Percentiles rank a stretch among this genome's conserved stretches.
Evolutionary conservation across 805 yeast genomes (phyloP).

Genomic region (Spathaspora boniae): DNA sequence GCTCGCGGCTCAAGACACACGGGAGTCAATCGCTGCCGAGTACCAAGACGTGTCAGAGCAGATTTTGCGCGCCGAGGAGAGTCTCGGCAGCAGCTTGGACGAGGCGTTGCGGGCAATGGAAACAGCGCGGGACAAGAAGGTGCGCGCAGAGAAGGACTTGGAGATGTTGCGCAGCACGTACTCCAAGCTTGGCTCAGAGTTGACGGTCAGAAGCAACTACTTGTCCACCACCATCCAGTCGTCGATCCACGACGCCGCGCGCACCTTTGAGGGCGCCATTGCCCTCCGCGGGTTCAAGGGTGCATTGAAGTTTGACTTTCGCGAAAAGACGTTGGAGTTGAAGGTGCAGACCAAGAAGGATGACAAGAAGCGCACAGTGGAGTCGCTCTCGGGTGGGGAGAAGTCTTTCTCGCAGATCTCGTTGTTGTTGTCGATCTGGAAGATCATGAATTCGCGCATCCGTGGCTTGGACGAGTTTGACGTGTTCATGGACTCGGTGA

Average conservation of each 20-base stretch:
- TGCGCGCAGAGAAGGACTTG: slow-evolving; percentile 39
- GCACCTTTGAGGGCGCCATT: slow-evolving; percentile 55
- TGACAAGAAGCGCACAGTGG: slow-evolving; percentile 61
- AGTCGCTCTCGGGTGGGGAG: slow-evolving; percentile 94
- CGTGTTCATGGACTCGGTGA: slow-evolving; percentile 95
- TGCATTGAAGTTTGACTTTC: slow-evolving; percentile 58
- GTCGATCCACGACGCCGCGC: slow-evolving; percentile 28
- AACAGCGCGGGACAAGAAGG: slow-evolving; percentile 39
- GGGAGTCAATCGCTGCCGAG: slow-evolving; percentile 48
- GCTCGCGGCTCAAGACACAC: slow-evolving; percentile 35
- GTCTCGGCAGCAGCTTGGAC: slow-evolving; percentile 54
- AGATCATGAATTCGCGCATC: slow-evolving; percentile 80
- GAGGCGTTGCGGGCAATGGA: slow-evolving; percentile 49
- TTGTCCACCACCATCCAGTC: slow-evolving; percentile 31
- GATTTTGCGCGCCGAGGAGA: slow-evolving; percentile 50
- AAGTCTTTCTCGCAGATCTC: slow-evolving; percentile 92
- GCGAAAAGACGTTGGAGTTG: slow-evolving; percentile 48
- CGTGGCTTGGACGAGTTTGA: slow-evolving; percentile 95
- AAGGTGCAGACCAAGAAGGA: slow-evolving; percentile 60
- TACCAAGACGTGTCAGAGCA: slow-evolving; percentile 43
- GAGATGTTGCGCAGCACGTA: slow-evolving; percentile 28
- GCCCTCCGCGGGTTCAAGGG: slow-evolving; percentile 74
- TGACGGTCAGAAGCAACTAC: slow-evolving; percentile 29
- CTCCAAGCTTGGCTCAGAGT: slow-evolving; percentile 23
- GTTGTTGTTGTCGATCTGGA: slow-evolving; percentile 85